Base-by-base conservation (phyloP, 495 filamentous ascomycete genomes). In the Aspergillus cristatus region DNA sequence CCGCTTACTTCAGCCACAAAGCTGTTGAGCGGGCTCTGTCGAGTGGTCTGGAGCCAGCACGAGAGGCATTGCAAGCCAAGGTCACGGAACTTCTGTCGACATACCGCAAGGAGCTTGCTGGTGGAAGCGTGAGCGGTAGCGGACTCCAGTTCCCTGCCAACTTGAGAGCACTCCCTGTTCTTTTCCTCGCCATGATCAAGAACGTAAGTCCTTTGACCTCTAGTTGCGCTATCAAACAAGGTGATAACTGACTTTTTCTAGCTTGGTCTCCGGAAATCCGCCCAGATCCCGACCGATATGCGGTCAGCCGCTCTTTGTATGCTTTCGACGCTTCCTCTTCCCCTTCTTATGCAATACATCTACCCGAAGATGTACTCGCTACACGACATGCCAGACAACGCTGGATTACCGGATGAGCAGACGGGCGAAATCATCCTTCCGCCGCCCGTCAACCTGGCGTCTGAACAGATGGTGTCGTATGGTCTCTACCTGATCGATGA, bases 401-500 rank as follows among this genome's bases (percentile, higher is more conserved):
- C 88, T 4, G 91, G 91, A 35, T 59, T 89, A 20, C 84, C 88
- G 1, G 84, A 97, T 53, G 73, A 80, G 18, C 70, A 82, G 44
- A 95, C 83, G 0, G 86, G 86, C 41, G 86, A 91, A 50, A 96
- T 90, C 40, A 66, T 82, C 15, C 77, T 98, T 8, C 91, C 91
- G 8, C 87, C 82, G 6, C 70, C 84, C 1, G 60, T 84, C 52
- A 97, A 96, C 58, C 71, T 97, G 44, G 87, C 88, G 12, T 91
- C 87, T 0, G 84, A 86, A 49, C 75, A 81, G 20, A 69, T 98
- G 31, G 84, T 87, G n/a, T 75, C 86, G 0, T 95, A 88, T 54
- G 91, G 91, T n/a, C 74, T 97, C 1, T 97, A 98, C 57, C 76
- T 98, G 37, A 93, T 98, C 51, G 93, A 97, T 52, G 91, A 98